Conservation (phyloP, 2,329 filamentous ascomycete genomes). For the Cordyceps pruinosa region DNA sequence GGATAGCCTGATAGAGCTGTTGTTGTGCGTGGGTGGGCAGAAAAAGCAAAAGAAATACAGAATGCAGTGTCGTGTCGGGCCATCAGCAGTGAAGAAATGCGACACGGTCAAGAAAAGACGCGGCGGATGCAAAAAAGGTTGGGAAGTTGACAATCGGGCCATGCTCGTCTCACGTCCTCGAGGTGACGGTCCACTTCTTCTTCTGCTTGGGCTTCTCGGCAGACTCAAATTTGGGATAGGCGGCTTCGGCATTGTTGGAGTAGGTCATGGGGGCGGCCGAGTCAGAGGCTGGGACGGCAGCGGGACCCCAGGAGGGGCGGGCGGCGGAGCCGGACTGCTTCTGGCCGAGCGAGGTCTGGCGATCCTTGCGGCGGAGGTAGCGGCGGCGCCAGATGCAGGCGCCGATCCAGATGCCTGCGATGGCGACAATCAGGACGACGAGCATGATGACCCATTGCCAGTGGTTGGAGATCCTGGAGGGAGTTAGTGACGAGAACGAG, state of each 20-base stretch:
- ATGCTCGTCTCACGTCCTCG: slow-evolving; percentile 31
- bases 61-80: neutral
- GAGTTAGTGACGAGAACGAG: slow-evolving; percentile 8
- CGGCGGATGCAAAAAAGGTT: neutral
- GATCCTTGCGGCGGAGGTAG: slow-evolving; percentile 64
- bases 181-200: slow-evolving; percentile 41
- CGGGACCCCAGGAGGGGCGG: slow-evolving; percentile 30
- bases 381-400: slow-evolving; percentile 67
- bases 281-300: slow-evolving; percentile 15
- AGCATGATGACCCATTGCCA: slow-evolving; percentile 80
- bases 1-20: neutral
- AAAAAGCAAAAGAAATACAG: neutral
- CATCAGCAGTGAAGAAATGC: neutral
- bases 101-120: neutral
- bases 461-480: slow-evolving; percentile 57
- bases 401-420: slow-evolving; percentile 58
- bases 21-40: neutral
- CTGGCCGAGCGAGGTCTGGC: slow-evolving; percentile 31
- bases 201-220: slow-evolving; percentile 35
- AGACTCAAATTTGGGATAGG: slow-evolving; percentile 18
- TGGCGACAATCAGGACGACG: slow-evolving; percentile 63
- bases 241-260: slow-evolving; percentile 17
- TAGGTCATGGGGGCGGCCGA: neutral
- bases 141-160: too few species aligned
- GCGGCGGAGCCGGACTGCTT: slow-evolving; percentile 33